Evolutionary conservation across 768 basidiomycete species (phyloP), one percentile per base, ranked within the genome.

Genomic region (Infundibulicybe gibba): DNA sequence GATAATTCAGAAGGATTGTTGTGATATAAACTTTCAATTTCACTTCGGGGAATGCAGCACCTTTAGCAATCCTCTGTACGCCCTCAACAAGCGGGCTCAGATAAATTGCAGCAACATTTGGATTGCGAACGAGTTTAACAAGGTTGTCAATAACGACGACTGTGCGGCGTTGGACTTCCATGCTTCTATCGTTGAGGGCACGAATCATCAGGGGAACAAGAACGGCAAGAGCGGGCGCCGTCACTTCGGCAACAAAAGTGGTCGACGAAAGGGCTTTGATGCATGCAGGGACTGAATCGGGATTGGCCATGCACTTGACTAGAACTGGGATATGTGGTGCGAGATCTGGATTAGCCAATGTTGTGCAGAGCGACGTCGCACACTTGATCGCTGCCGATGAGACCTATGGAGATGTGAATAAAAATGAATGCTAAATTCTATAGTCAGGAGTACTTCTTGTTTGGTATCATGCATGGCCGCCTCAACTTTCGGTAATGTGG

Each of bases 241-340:
- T 97, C 55, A 98, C 92, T 70, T 98, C 95, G 44, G 94, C 90
- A 49, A 98, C 95, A 54, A 97, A 98, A 13, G 95, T 97, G 14
- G 92, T 93, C 51, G 83, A 90, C 3, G 94, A 95, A 10, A 98
- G 77, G 15, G 91, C 81, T 72, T 98, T 98, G 78, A 97, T 93
- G 57, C 93, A 95, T 25, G 84, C 83, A 4, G 94, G 81, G 13
- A 97, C 94, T 21, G 89, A 76, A 49, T 85, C 81, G 2, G 95
- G 90, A 59, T 91, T 81, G 40, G 87, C 80, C 94, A 98, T 98
- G 67, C 91, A 92, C 66, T 91, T 89, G 48, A 97, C 93, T 52
- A 98, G 83, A 32, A 80, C 77, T 41, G 87, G 83, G 44, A 94
- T 88, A 69, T 97, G 95, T 21, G 90, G 87, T 44, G 79, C 76